Evolutionary conservation across 2,329 filamentous ascomycete species (phyloP).

Genomic region (Cryphonectria japonica): DNA sequence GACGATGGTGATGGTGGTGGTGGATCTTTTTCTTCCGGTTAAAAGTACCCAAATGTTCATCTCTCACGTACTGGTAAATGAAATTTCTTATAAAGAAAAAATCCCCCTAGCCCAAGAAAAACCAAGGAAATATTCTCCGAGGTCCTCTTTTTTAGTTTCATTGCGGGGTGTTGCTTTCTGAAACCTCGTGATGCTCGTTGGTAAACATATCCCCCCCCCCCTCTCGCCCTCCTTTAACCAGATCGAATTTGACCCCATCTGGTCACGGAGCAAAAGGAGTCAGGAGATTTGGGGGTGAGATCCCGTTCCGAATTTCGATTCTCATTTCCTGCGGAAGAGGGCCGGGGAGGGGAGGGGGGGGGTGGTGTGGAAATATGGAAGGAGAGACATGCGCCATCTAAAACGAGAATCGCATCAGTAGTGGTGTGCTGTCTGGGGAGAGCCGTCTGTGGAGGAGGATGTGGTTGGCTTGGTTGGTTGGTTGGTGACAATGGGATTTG

Average conservation of each 20-base stretch:
- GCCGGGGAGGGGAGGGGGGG: not conserved
- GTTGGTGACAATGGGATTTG: not conserved
- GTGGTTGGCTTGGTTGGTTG: not conserved
- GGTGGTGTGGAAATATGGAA: not conserved
- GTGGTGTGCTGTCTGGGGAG: not conserved
- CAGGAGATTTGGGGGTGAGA: not conserved
- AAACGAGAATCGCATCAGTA: not conserved
- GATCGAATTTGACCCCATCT: not conserved
- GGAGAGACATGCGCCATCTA: not conserved
- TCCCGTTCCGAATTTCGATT: not conserved
- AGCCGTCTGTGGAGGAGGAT: too few relatives aligned
- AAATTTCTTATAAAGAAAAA: too few relatives aligned
- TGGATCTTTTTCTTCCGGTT: not conserved
- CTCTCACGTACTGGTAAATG: not conserved
- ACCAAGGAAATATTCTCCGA: not conserved
- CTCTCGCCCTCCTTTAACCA: not conserved
- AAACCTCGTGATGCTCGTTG: not conserved
- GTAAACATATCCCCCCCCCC: too few relatives aligned
- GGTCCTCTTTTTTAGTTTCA: not conserved
- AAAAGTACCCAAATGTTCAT: not conserved
- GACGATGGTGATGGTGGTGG: not conserved
- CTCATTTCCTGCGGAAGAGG: too few relatives aligned
- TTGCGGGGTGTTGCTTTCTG: not conserved
- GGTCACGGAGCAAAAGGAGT: not conserved
- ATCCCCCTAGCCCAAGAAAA: not conserved